These are phyloP conservation scores for Gillenia trifoliata DNA, from an alignment of 306 rosid species.

Conservation along the genomic window DNA sequence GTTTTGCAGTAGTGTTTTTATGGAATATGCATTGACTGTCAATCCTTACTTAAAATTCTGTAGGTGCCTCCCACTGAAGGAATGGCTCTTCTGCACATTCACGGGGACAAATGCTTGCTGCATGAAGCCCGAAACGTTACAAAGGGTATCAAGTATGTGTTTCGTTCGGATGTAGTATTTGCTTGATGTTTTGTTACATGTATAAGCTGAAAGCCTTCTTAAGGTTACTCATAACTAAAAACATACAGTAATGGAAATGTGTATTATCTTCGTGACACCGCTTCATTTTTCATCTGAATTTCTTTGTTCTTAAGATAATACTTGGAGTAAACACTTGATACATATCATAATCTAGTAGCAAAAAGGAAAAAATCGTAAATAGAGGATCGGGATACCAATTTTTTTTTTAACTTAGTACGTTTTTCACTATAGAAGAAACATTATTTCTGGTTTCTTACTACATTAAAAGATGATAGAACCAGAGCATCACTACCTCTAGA, in stretches of 20 bases:
- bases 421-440: slow-evolving; percentile 1
- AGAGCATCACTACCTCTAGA: neutral
- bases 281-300: neutral
- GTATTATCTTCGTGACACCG: neutral
- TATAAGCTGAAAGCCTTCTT: neutral
- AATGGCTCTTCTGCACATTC: slow-evolving; percentile 88
- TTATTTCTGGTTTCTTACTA: neutral
- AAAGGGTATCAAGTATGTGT: slow-evolving; percentile 75
- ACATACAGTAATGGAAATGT: neutral
- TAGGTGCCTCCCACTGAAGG: slow-evolving; percentile 90
- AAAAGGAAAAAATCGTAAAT: neutral
- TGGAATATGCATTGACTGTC: slow-evolving; percentile 27
- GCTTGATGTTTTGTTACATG: slow-evolving; percentile 39
- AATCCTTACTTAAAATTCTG: slow-evolving; percentile 13
- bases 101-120: slow-evolving; percentile 83
- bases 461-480: neutral
- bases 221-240: neutral
- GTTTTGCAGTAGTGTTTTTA: neutral
- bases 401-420: neutral
- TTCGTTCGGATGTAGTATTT: slow-evolving; percentile 82
- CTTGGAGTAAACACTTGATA: neutral
- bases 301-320: neutral
- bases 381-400: neutral
- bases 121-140: slow-evolving; percentile 89
- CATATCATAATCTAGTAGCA: neutral